Evolutionary conservation across 75 land plant genomes (phyloP).

Genomic region (Sequoiadendron giganteum): DNA sequence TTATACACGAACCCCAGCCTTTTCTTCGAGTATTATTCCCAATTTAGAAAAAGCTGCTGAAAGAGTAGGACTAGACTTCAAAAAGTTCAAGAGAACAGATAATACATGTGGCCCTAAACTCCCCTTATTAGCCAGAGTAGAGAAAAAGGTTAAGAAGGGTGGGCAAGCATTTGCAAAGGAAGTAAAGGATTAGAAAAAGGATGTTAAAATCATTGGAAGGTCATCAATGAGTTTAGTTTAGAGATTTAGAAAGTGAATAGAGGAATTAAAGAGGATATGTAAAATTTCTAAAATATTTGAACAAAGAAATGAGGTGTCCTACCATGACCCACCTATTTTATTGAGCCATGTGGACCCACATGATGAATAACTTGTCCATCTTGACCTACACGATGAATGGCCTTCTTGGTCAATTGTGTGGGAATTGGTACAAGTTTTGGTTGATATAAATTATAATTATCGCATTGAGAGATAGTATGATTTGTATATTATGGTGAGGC

Average conservation of each 20-base stretch:
- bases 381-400: not conserved
- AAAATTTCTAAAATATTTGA: not conserved
- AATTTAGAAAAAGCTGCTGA: constrained; percentile 69
- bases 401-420: not conserved
- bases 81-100: constrained; percentile 73
- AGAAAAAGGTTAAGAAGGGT: not conserved
- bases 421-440: not conserved
- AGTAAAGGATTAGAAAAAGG: too few species aligned
- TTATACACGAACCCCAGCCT: constrained; percentile 69
- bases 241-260: not conserved
- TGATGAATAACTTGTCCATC: not conserved
- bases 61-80: constrained; percentile 75
- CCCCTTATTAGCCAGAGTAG: not conserved
- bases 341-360: not conserved
- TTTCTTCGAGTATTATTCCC: constrained; percentile 77
- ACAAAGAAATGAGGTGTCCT: not conserved
- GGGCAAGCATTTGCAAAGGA: too few species aligned
- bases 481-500: not conserved
- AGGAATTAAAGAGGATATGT: not conserved
- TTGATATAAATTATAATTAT: not conserved
- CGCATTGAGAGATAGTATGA: not conserved
- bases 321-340: not conserved
- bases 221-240: constrained; percentile 13
- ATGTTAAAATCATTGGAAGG: constrained; percentile 40
- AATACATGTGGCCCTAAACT: constrained; percentile 23